Base-by-base conservation (phyloP, 1,284 basidiomycete species). In the Peniophora sp. region DNA sequence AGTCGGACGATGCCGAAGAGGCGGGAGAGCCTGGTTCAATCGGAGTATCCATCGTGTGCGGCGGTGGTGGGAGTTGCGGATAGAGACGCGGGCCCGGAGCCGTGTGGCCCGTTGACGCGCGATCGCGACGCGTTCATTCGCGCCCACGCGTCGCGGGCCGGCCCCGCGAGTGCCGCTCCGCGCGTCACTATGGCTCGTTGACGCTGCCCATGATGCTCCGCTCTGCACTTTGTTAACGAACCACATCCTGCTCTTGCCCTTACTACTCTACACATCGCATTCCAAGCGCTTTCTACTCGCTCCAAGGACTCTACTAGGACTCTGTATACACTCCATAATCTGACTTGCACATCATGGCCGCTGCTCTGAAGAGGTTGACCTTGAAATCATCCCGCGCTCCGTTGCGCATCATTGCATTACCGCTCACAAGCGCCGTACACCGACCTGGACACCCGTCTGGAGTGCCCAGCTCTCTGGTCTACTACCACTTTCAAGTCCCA, bases 351-450 rank as follows among this genome's bases (percentile, higher is more conserved):
- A 17, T 20, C 22, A 27, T 12, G 32, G 39, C 39, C 15, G 15
- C 20, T 22, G 35, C 39, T 14, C 27, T 32, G 27, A 43, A 36
- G 34, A 70, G 69, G 66, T 62, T 57, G 42, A 17, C 58, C 14
- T 22, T 58, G 42, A 50, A 55, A 15, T 63, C 58, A 47, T 55
- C 59, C 37, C 64, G 57, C 52, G 62, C 63, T 43, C 61, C 67
- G 11, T 62, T 76, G 65, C 74, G 74, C 51, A 75, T 76, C 54
- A 65, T 78, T 51, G 72, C 75, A 47, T 65, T 76, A 6, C 74
- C 74, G 41, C 63, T 76, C 51, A 61, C 68, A 2, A 57, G 55
- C 37, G 47, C 56, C n/a, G 54, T 60, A 17, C 60, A 59, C 48
- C 37, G 55, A 51, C 55, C 54, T 32, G 47, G 24, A 24, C 52